Conservation (phyloP, 2,329 filamentous ascomycete species). For the Ophiostoma australiae region DNA sequence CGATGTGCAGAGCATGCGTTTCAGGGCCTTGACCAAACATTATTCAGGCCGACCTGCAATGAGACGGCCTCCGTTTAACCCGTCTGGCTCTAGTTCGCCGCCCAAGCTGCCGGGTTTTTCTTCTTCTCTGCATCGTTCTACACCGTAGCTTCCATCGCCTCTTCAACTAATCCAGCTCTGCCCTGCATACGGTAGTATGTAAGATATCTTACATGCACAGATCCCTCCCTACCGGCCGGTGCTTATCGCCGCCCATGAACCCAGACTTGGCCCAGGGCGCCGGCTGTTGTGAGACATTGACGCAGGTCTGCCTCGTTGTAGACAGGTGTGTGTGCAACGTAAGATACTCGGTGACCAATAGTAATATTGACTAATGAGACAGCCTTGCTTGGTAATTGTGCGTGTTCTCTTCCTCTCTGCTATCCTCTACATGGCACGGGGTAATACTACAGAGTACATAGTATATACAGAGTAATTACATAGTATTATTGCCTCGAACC, state of each 20-base stretch:
- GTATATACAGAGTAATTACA: no score
- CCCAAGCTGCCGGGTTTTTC: not conserved
- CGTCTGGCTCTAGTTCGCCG: not conserved
- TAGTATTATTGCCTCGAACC: no score
- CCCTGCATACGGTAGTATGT: no score
- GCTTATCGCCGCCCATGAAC: not conserved
- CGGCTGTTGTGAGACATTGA: not conserved
- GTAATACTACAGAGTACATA: no score
- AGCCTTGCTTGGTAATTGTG: not conserved
- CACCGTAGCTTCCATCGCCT: not conserved
- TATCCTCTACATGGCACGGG: no score
- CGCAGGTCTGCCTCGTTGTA: not conserved
- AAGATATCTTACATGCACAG: no score
- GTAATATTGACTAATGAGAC: not conserved
- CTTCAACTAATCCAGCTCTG: not conserved
- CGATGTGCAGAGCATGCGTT: no score
- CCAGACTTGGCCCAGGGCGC: not conserved
- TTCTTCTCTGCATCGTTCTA: not conserved
- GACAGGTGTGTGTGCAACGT: no score
- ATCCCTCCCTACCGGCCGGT: not conserved
- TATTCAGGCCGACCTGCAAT: not conserved
- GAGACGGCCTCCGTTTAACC: not conserved
- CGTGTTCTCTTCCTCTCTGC: not conserved
- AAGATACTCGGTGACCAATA: no score
- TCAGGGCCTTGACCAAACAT: not conserved